Percentiles rank a stretch among this genome's conserved stretches.
Conservation (phyloP, 2,329 filamentous ascomycete species). For the Cercospora citrullina region DNA sequence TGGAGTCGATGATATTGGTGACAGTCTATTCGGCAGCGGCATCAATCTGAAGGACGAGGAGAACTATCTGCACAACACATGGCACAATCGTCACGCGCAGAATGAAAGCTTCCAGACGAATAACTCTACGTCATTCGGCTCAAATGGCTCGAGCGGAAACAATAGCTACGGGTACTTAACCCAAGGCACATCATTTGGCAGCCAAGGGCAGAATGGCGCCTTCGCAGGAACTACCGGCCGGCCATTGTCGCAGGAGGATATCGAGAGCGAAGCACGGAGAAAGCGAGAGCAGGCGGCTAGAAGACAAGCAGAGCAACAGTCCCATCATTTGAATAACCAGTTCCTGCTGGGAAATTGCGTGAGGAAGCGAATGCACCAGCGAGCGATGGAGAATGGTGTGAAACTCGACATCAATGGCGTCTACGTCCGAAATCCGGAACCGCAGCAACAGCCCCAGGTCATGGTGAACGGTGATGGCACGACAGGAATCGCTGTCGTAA, state of each 20-base stretch:
- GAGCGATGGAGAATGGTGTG: conserved; percentile 60
- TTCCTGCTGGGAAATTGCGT: conserved; percentile 67
- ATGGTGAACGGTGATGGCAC: conserved; percentile 34
- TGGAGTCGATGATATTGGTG: conserved; percentile 71
- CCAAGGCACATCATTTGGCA: conserved; percentile 44
- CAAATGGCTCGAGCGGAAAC: conserved; percentile 44
- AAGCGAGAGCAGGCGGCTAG: conserved; percentile 67
- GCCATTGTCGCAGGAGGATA: conserved; percentile 63
- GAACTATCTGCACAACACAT: conserved; percentile 71
- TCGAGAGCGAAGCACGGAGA: conserved; percentile 64
- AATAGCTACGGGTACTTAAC: conserved; percentile 50
- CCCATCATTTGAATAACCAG: conserved; percentile 70
- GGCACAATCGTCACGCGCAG: conserved; percentile 50
- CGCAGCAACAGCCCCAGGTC: conserved; percentile 26
- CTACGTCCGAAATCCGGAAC: conserved; percentile 39
- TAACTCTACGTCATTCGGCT: conserved; percentile 50
- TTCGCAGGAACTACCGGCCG: conserved; percentile 51
- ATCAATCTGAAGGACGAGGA: conserved; percentile 87
- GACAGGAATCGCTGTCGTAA: conserved; percentile 33
- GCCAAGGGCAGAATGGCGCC: conserved; percentile 39
- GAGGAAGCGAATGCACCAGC: conserved; percentile 57
- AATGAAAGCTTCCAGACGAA: conserved; percentile 35
- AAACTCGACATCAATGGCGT: conserved; percentile 59
- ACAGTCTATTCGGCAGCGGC: conserved; percentile 79
- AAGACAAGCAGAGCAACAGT: conserved; percentile 59